phyloP scores from a whole-genome alignment of 345 rosid genomes.

The Draba incana region DNA sequence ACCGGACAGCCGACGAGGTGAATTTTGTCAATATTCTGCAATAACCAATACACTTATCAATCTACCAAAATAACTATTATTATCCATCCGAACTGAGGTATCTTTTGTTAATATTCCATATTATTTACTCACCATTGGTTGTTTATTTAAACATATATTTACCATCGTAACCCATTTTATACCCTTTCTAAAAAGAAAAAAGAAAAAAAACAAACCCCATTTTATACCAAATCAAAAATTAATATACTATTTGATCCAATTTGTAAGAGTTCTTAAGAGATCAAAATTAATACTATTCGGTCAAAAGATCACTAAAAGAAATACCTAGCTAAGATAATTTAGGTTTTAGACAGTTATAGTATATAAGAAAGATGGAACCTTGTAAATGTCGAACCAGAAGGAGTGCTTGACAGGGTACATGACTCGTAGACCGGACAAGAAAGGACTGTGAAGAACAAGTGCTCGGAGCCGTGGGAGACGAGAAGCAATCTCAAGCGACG shows the following conservation, averaged over 20 bases:
- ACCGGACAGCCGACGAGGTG: constrained; percentile 75
- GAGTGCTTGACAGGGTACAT: constrained; percentile 80
- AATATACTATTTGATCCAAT: neutral
- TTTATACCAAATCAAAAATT: neutral
- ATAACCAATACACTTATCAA: neutral
- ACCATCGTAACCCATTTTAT: too few species aligned
- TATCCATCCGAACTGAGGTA: neutral
- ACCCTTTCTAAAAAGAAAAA: too few species aligned
- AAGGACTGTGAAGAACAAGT: constrained; percentile 80
- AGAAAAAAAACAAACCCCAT: too few species aligned
- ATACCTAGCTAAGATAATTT: neutral
- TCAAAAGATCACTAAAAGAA: neutral
- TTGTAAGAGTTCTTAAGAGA: neutral
- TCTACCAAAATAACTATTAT: neutral
- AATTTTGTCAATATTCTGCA: constrained; percentile 86
- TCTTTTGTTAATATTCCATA: neutral
- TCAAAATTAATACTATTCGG: neutral
- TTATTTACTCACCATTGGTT: neutral
- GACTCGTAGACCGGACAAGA: constrained; percentile 85
- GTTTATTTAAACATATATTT: too few species aligned
- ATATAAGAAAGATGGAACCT: constrained; percentile 48
- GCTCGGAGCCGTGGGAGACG: constrained; percentile 70
- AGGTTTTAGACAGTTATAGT: neutral
- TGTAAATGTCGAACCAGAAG: constrained; percentile 84
- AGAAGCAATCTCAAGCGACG: constrained; percentile 72